Conservation (phyloP, 768 basidiomycete species). For the Podaxis mareebaensis region DNA sequence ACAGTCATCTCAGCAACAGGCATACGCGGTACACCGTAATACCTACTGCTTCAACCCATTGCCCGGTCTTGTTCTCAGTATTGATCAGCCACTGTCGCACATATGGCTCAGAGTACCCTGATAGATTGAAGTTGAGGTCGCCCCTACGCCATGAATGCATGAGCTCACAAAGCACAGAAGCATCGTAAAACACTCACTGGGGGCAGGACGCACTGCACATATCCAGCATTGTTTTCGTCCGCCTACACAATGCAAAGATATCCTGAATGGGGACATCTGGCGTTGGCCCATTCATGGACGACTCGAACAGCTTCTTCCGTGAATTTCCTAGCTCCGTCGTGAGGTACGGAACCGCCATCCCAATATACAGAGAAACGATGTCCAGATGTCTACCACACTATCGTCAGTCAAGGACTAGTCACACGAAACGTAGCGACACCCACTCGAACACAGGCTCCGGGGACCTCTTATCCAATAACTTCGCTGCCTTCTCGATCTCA, state of each 20-base stretch:
- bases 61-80: slow-evolving; percentile 85
- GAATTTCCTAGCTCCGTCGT: slow-evolving; percentile 66
- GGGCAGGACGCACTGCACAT: slow-evolving; percentile 85
- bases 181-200: slow-evolving; percentile 48
- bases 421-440: slow-evolving; percentile 20
- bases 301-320: slow-evolving; percentile 75
- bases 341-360: slow-evolving; percentile 64
- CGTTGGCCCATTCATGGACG: slow-evolving; percentile 83
- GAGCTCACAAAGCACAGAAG: slow-evolving; percentile 1
- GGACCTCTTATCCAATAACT: slow-evolving; percentile 85
- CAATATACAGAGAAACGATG: slow-evolving; percentile 73
- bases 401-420: slow-evolving; percentile 10
- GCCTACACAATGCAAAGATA: slow-evolving; percentile 82
- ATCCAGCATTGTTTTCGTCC: slow-evolving; percentile 70
- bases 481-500: slow-evolving; percentile 85
- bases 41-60: slow-evolving; percentile 92
- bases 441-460: slow-evolving; percentile 81
- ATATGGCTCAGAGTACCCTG: slow-evolving; percentile 82
- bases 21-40: not conserved
- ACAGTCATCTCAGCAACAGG: slow-evolving; percentile 6
- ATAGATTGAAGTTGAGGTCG: slow-evolving; percentile 64
- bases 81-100: slow-evolving; percentile 87
- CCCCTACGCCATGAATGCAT: slow-evolving; percentile 37
- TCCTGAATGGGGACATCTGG: slow-evolving; percentile 90
- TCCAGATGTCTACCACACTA: slow-evolving; percentile 57